Base-by-base conservation (phyloP, 2,329 filamentous ascomycete species). In the Didymella segeticola region DNA sequence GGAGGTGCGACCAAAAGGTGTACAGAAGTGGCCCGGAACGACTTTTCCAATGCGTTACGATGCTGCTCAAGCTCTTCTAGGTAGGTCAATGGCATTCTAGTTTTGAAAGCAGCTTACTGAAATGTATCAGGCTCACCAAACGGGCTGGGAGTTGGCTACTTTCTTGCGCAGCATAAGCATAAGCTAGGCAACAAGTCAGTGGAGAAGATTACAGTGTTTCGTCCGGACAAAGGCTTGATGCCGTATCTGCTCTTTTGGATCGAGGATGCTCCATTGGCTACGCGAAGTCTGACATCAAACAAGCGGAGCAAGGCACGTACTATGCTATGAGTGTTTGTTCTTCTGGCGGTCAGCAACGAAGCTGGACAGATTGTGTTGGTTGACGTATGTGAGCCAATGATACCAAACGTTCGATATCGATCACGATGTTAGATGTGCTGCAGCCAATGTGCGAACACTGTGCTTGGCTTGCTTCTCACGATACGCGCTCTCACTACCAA, bases 121-220 rank as follows among this genome's bases (percentile, higher is more conserved):
- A 12, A 38, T 15, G 19, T 9, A 5, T 0, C 12, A 57, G 57
- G 59, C 14, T 57, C 57, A 7, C 51, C 51, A 3, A 57, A 60
- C 12, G 59, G 57, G 0, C 19, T 51, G 6, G 57, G 36, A 2
- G 46, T 53, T 10, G 55, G 52, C 9, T 60, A 53, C 31, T 62
- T 60, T n/a, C 33, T 62, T 2, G 50, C 49, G 2, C 57, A 62
- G 15, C 60, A 62, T 17, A 58, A 58, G 26, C 25, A 30, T 12
- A 30, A 48, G 9, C 29, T 60, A 10, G 57, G 53, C 2, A 45
- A 52, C 5, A 58, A 58, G 37, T 37, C 36, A n/a, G 37, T 58
- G 8, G 47, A 51, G 11, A 60, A 49, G n/a, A 47, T 60, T 11
- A 57, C 56, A 0, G 50, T 62, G 5, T 60, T 58, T 29, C 47